phyloP scores from a whole-genome alignment of 2,329 filamentous ascomycete genomes.

The Phyllachora maydis region DNA sequence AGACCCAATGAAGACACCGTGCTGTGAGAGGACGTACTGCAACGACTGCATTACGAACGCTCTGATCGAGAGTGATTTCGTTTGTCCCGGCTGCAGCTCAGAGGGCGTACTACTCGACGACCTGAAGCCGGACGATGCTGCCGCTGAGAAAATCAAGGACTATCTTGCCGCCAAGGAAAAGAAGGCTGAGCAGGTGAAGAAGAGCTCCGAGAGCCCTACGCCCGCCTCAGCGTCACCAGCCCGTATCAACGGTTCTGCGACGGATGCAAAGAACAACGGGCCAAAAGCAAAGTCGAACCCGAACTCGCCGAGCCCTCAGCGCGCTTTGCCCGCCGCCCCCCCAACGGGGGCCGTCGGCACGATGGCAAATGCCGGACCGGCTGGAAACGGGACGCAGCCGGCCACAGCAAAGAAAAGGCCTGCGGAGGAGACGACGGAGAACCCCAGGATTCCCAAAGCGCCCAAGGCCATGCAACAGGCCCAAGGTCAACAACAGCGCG shows the following conservation, averaged over 20 bases:
- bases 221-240: constrained; percentile 13
- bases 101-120: constrained; percentile 89
- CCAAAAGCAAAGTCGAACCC: constrained; percentile 8
- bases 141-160: constrained; percentile 55
- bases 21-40: constrained; percentile 96
- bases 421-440: constrained; percentile 50
- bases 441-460: constrained; percentile 42
- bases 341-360: no score
- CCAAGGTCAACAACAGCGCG: constrained; percentile 16
- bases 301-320: constrained; percentile 2
- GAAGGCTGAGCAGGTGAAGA: constrained; percentile 19
- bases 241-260: constrained; percentile 10
- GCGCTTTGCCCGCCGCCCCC: constrained; percentile 7
- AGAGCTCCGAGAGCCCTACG: constrained; percentile 26
- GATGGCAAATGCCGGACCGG: constrained; percentile 1
- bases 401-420: constrained; percentile 52
- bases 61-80: constrained; percentile 93
- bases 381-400: neutral
- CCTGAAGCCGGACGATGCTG: constrained; percentile 63
- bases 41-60: constrained; percentile 99
- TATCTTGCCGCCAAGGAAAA: constrained; percentile 33
- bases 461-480: constrained; percentile 42
- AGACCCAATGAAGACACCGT: constrained; percentile 97
- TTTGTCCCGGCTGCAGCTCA: constrained; percentile 79
- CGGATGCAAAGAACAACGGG: constrained; percentile 18